Evolutionary conservation across 2,329 filamentous ascomycete genomes (phyloP).

Genomic region (Aspergillus vadensis): DNA sequence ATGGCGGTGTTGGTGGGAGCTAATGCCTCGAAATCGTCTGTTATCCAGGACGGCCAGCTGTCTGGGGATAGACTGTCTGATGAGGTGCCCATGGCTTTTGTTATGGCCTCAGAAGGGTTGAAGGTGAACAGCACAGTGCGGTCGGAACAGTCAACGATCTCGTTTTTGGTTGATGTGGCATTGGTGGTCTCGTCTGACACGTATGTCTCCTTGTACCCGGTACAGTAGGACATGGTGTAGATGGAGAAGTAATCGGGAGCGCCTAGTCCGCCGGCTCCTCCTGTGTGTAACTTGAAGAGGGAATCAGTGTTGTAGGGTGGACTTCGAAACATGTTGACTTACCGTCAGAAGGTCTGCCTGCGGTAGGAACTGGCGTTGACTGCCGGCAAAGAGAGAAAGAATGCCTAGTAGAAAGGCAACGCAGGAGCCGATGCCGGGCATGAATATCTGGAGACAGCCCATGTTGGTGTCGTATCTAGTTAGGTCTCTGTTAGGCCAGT

Average conservation of each 20-base stretch:
- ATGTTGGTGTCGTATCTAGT: not conserved
- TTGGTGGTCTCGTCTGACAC: not conserved
- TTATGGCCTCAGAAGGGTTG: constrained; percentile 5
- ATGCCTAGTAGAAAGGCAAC: constrained; percentile 9
- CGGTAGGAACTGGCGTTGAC: constrained; percentile 9
- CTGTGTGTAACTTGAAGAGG: not conserved
- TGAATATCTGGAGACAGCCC: not conserved
- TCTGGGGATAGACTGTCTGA: not conserved
- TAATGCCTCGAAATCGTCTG: constrained; percentile 8
- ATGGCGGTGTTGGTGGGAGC: constrained; percentile 6
- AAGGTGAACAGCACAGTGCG: constrained; percentile 8
- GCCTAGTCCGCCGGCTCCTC: not conserved
- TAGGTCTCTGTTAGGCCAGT: not conserved
- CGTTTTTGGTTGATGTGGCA: constrained; percentile 1
- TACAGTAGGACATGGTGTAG: constrained; percentile 14
- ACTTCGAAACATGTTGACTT: not conserved
- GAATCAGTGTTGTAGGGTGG: not conserved
- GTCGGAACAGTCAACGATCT: constrained; percentile 7
- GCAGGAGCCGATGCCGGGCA: constrained; percentile 8
- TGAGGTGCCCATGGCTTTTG: not conserved
- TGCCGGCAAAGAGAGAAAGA: constrained; percentile 8
- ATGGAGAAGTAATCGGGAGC: constrained; percentile 12
- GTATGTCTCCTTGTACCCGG: not conserved
- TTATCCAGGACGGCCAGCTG: constrained; percentile 10
- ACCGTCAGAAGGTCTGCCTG: constrained; percentile 11